Base-by-base conservation (phyloP, 306 rosid genomes). In the Hylodesmum podocarpum region DNA sequence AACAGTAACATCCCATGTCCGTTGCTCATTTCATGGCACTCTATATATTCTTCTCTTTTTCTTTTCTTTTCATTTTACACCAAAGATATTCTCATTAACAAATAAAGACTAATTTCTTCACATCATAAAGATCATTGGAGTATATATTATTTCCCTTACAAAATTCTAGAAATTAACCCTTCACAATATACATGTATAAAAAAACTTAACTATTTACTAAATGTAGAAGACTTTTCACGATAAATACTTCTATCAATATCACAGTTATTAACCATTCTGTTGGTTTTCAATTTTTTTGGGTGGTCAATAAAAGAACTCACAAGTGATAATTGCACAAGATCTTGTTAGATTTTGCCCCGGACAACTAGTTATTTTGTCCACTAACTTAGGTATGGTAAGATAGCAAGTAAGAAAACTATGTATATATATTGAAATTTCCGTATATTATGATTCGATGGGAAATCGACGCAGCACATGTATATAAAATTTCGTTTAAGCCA, bases 381-480 rank as follows among this genome's bases (percentile, higher is more conserved):
- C 49, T 3, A 51, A 33, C 24, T 5, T 34, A 51, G 34, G 16
- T 16, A 65, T 1, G 69, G 27, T 18, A 62, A 62, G 46, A 28
- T 8, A 62, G 28, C 46, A 64, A 18, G 19, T 14, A 64, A 63
- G 8, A 34, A 19, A n/a, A 8, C 9, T 21, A 13, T 8, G 10
- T 29, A n/a, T 8, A 16, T 29, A n/a, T 44, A 47, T 47, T 2
- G 44, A 47, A 69, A 47, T 29, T 70, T 58, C 46, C n/a, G 80
- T 73, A 55, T 59, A 21, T 8, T 73, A 74, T n/a, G n/a, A n/a
- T 82, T 71, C 76, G 79, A 47, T 62, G 75, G 85, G 55, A 70
- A 82, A 76, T 24, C 44, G 49, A 67, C 70, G 47, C 80, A 57
- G 72, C 80, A 63, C 73, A 51, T 62, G 12, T 29, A 57, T 69